Base-by-base conservation (phyloP, 2,329 filamentous ascomycete genomes). In the Sclerotinia trifoliorum region DNA sequence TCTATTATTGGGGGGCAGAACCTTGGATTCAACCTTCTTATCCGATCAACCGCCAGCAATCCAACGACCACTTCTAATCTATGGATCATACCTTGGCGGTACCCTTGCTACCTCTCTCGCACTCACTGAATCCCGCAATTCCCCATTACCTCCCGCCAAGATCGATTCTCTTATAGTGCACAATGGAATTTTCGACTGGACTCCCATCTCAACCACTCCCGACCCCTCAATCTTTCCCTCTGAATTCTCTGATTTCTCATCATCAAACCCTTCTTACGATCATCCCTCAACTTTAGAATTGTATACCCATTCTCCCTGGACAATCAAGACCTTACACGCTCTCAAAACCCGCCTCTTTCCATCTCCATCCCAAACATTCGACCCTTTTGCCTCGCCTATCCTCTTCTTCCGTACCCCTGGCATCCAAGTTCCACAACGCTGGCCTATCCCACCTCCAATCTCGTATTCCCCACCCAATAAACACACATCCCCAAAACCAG, bases 131-230 rank as follows among this genome's bases (percentile, higher is more conserved):
- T 78, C 82, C 1, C 72, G 78, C 2, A 19, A 73, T 44, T 80
- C 85, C 73, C 80, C 79, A 35, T n/a, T 17, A 17, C 46, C 17
- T n/a, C 13, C 80, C 42, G 2, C 70, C 70, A 13, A 69, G 77
- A 80, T 80, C 6, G 19, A 51, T 39, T 86, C 86, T 10, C 76
- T 88, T 44, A 78, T 86, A 21, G 81, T 83, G 10, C 84, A 84
- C 76, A 86, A 89, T 71, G 87, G 86, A 54, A 81, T 89, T 68
- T 89, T 87, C 78, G 84, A 89, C 78, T 89, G 87, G 87, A 86
- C 85, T 68, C 84, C 81, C 75, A 85, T 88, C 69, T 80, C 87
- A 6, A 84, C 0, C 81, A 84, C 81, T 84, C 70, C 84, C 15
- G 35, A 58, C 42, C 42, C 44, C 52, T 32, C 48, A 44, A 13